A percentile compares a stretch with the other conserved stretches of the same genome.
Evolutionary conservation across 164 flowering plant genomes (phyloP).

Genomic region (Warburgia ugandensis): DNA sequence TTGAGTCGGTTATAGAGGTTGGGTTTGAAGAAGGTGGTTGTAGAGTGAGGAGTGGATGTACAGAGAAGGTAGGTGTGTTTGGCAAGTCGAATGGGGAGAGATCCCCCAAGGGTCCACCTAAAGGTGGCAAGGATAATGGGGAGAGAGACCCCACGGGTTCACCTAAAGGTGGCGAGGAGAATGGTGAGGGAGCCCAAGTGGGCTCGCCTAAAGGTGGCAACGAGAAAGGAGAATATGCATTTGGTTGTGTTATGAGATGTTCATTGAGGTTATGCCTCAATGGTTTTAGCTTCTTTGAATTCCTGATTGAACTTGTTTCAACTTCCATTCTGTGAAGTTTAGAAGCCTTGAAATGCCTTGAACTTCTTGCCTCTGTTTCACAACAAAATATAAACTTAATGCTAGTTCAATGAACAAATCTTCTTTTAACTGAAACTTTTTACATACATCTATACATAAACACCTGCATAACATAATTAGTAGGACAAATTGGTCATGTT

Average conservation of each 20-base stretch:
- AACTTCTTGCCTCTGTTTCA: constrained; percentile 39
- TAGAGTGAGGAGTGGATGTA: constrained; percentile 44
- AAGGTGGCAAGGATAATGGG: constrained; percentile 55
- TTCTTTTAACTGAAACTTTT: too few relatives aligned
- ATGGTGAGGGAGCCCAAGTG: too few relatives aligned
- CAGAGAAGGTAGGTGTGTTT: constrained; percentile 47
- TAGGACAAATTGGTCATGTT: too few relatives aligned
- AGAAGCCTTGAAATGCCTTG: constrained; percentile 12
- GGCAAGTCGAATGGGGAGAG: constrained; percentile 40
- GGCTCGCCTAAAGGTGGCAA: too few relatives aligned
- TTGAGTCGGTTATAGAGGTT: constrained; percentile 14
- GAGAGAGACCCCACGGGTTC: too few relatives aligned
- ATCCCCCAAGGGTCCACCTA: constrained; percentile 25
- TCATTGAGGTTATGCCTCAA: constrained; percentile 15
- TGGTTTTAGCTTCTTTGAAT: constrained; percentile 22
- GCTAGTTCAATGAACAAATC: too few relatives aligned
- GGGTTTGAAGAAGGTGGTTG: constrained; percentile 32
- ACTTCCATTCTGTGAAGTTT: constrained; percentile 3
- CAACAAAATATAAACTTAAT: too few relatives aligned
- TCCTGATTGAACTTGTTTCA: constrained; percentile 13
- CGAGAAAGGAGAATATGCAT: constrained; percentile 53
- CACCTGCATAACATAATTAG: too few relatives aligned
- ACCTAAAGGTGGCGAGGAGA: too few relatives aligned
- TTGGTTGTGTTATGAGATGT: constrained; percentile 29
- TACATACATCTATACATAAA: too few relatives aligned